These are phyloP conservation scores for Punctularia strigosozonata DNA, from an alignment of 768 basidiomycete genomes.

Conservation along the genomic window DNA sequence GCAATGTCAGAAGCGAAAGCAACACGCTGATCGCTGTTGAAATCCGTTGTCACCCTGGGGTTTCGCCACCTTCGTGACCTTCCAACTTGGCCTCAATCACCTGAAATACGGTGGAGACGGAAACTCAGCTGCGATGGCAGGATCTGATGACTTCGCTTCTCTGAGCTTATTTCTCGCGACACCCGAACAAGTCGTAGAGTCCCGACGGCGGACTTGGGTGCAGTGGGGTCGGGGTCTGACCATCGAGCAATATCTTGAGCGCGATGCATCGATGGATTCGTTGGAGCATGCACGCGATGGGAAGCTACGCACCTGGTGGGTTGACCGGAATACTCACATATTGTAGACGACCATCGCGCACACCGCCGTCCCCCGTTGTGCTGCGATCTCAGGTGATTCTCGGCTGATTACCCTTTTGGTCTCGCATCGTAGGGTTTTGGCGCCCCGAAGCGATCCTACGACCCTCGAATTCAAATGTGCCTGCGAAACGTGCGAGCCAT, in stretches of 20 bases:
- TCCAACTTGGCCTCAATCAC: too few relatives aligned
- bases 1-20: too few relatives aligned
- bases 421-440: conserved; percentile 37
- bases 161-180: conserved; percentile 37
- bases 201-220: conserved; percentile 24
- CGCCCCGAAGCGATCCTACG: conserved; percentile 34
- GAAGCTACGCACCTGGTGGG: conserved; percentile 39
- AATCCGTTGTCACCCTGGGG: too few relatives aligned
- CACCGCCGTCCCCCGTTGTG: too few relatives aligned
- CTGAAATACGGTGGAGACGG: too few relatives aligned
- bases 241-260: conserved; percentile 32
- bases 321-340: background rate
- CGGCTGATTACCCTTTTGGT: conserved; percentile 2
- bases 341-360: too few relatives aligned
- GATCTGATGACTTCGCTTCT: background rate
- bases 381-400: too few relatives aligned
- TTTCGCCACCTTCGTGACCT: too few relatives aligned
- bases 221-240: conserved; percentile 34
- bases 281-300: conserved; percentile 34
- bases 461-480: conserved; percentile 46
- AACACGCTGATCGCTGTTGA: too few relatives aligned
- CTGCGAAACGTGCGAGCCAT: conserved; percentile 47
- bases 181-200: conserved; percentile 28
- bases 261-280: conserved; percentile 26
- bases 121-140: too few relatives aligned